Evolutionary conservation across 2,329 filamentous ascomycete species (phyloP).

Genomic region (Blastomyces parvus): DNA sequence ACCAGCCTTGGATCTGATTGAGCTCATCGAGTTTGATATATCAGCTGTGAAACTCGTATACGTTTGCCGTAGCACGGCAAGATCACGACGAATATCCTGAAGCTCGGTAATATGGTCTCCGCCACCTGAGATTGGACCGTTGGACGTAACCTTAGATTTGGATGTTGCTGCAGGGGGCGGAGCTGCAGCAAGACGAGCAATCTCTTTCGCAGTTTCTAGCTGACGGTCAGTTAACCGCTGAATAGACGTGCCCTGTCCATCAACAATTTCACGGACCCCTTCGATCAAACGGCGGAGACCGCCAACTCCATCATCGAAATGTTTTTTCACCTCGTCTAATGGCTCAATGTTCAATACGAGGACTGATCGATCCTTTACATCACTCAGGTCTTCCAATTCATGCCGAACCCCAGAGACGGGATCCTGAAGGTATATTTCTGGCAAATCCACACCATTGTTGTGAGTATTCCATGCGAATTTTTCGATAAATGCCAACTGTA

Average conservation of each 20-base stretch:
- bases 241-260: conserved; percentile 71
- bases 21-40: conserved; percentile 76
- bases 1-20: conserved; percentile 69
- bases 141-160: conserved; percentile 19
- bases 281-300: conserved; percentile 75
- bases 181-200: conserved; percentile 56
- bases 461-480: conserved; percentile 99
- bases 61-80: conserved; percentile 84
- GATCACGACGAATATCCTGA: conserved; percentile 71
- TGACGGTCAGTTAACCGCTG: conserved; percentile 85
- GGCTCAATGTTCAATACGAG: conserved; percentile 90
- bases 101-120: conserved; percentile 64
- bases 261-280: conserved; percentile 70
- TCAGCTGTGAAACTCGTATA: conserved; percentile 87
- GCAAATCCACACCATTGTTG: conserved; percentile 80
- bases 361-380: conserved; percentile 91
- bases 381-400: conserved; percentile 82
- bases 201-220: conserved; percentile 77
- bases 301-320: conserved; percentile 85
- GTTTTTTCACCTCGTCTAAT: conserved; percentile 89
- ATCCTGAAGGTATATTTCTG: conserved; percentile 97
- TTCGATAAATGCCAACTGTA: conserved; percentile 95
- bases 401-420: conserved; percentile 92
- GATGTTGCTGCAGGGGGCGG: conserved; percentile 31
- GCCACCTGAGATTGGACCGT: conserved; percentile 18